Evolutionary conservation across 352 stramenopile species (phyloP).

Genomic region (Phytophthora sp.): DNA sequence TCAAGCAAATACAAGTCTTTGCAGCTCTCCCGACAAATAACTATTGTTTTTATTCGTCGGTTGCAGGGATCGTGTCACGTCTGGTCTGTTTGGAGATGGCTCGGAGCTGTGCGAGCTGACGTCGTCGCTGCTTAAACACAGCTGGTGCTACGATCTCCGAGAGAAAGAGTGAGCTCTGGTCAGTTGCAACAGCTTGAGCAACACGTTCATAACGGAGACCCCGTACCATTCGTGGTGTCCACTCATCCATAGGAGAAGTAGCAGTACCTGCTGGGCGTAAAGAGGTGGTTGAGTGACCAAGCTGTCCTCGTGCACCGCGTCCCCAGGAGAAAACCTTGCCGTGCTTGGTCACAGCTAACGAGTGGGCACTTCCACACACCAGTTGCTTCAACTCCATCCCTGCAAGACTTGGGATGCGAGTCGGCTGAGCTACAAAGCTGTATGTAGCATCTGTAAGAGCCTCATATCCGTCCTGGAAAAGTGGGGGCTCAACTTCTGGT

Average conservation of each 20-base stretch:
- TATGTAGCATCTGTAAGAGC: constrained; percentile 72
- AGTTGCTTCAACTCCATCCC: constrained; percentile 60
- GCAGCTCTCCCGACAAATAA: background rate
- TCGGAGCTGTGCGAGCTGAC: constrained; percentile 56
- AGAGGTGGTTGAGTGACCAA: constrained; percentile 34
- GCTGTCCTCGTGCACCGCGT: constrained; percentile 49
- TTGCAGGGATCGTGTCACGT: constrained; percentile 23
- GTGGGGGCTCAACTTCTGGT: background rate
- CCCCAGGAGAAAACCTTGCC: constrained; percentile 73
- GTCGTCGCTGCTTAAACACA: constrained; percentile 52
- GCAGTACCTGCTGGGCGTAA: background rate
- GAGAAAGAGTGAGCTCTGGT: constrained; percentile 63
- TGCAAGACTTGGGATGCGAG: constrained; percentile 46
- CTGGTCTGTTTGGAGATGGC: constrained; percentile 27
- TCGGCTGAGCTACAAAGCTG: constrained; percentile 54
- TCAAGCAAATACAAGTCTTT: background rate
- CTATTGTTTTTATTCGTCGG: background rate
- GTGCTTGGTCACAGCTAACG: constrained; percentile 52
- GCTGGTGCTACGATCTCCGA: constrained; percentile 47
- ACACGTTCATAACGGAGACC: constrained; percentile 62
- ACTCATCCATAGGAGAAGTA: constrained; percentile 40
- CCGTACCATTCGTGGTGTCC: constrained; percentile 47
- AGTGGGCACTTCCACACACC: constrained; percentile 56
- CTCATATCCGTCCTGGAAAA: constrained; percentile 73
- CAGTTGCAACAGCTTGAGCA: constrained; percentile 54